Base-by-base conservation (phyloP, 306 rosid species). In the Gastrolobium bilobum region DNA sequence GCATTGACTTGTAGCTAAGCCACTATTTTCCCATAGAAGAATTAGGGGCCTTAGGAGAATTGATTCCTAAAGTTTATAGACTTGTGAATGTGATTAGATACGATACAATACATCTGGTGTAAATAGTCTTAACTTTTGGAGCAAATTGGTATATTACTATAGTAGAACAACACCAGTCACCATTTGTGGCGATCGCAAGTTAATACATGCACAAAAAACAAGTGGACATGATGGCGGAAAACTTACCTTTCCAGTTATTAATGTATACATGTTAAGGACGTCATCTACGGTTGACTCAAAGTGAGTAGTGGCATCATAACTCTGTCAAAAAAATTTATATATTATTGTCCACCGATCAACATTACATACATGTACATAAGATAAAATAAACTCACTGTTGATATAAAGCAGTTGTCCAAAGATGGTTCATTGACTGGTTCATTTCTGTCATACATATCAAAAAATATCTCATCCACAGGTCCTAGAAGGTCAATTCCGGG, bases 281-380 rank as follows among this genome's bases (percentile, higher is more conserved):
- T 94, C 97, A 65, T 60, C 33, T 43, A 94, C 97, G 47, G 98
- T 94, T 65, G 98, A 88, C 88, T 94, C 98, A 6, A 94, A 94
- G 86, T 94, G 98, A 64, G 98, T 94, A 11, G 98, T 94, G 43
- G 99, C 89, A 87, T 94, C 99, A 79, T 94, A 94, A 63, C 99
- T 94, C 99, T 94, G 97, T 83, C 48, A 79, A 80, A 64, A 71
- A 76, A 10, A 9, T 4, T 20, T 6, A 73, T 10, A 40, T 10
- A 13, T 43, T 68, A 62, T 5, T 5, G 46, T 54, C 64, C 40
- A 44, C 71, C 33, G 8, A 44, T 52, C 76, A 74, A 56, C 51
- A 31, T 38, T 2, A 58, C 37, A 47, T 5, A 26, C 34, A 64
- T 13, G 63, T 47, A 64, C 4, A 14, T 10, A 61, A 67, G 53